Base-by-base conservation (phyloP, 371 early-diverging fungal genomes). In the Rhizomucor miehei region DNA sequence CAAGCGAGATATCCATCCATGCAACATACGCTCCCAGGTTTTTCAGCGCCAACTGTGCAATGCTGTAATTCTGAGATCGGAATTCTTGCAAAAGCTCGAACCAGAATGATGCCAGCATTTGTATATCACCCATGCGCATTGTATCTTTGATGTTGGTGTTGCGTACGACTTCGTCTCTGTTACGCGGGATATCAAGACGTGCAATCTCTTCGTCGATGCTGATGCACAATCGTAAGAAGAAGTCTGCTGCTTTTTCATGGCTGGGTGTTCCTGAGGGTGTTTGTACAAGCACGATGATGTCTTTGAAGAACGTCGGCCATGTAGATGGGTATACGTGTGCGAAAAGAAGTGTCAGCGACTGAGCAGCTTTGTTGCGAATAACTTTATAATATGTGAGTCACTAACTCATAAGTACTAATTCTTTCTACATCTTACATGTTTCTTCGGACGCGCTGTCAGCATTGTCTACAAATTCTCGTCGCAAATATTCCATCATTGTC, bases 1-100 rank as follows among this genome's bases (percentile, higher is more conserved):
- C 84, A 23, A 95, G 81, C 10, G 86, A 86, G 52, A 96, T 94
- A 67, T 96, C 96, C 65, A 95, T 91, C 98, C 98, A 97, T 11
- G 90, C 85, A 25, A 86, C 73, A 65, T 82, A 89, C 21, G 75
- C 75, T 16, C 86, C 86, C 51, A 88, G 81, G 24, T 83, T 80
- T 29, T 79, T 78, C 24, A 94, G 75, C 3, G 79, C 81, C 46
- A 77, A 59, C 52, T 77, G 82, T 14, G 89, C 86, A 47, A 90
- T 80, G 11, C 69, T 76, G 6, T 73, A 61, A 38, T 85, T 76
- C 9, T 63, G 59, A 4, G 57, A 60, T 59, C 79, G 75, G 58
- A 79, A 86, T 40, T 83, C 81, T 39, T 75, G 66, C 55, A 81
- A 55, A 36, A 87, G 66, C 43, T 86, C 83, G 46, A 89, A 87